These are phyloP conservation scores for Trichoderma cornu-damae DNA, from an alignment of 2,329 filamentous ascomycete genomes.

Conservation along the genomic window DNA sequence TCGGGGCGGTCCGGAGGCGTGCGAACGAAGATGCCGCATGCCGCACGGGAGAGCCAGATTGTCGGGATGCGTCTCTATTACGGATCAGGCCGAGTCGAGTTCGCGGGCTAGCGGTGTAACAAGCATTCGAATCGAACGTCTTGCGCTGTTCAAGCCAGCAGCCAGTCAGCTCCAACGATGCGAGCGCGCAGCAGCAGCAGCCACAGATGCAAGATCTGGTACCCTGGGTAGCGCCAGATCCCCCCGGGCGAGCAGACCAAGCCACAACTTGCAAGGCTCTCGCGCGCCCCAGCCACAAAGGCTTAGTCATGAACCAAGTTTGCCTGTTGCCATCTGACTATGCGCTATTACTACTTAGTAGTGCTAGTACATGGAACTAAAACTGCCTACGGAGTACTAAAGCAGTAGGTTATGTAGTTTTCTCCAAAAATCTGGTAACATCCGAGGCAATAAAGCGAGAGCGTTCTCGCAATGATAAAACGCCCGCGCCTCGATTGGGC, in stretches of 20 bases:
- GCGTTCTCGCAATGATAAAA: neutral
- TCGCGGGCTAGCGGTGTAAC: neutral
- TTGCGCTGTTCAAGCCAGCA: too few species aligned
- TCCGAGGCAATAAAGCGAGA: neutral
- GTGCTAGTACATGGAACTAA: too few species aligned
- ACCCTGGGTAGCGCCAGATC: neutral
- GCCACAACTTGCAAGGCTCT: too few species aligned
- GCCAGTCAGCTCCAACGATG: neutral
- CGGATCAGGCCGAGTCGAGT: neutral
- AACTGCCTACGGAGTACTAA: too few species aligned
- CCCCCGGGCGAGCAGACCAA: neutral
- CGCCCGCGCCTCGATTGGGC: neutral
- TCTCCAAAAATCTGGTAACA: neutral
- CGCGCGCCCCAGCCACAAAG: conserved; percentile 11
- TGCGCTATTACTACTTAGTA: too few species aligned
- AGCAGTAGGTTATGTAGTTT: too few species aligned
- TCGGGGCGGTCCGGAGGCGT: neutral
- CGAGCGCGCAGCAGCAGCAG: neutral
- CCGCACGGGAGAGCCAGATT: neutral
- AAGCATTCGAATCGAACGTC: too few species aligned
- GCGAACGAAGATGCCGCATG: neutral
- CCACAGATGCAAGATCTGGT: conserved; percentile 5
- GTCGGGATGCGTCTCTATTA: neutral
- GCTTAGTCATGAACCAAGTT: conserved; percentile 3
- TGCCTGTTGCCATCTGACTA: too few species aligned